Percentiles rank a stretch among this genome's conserved stretches.
Evolutionary conservation across 129 eudicot species (phyloP).

Genomic region (Chrysanthemum makinoi): DNA sequence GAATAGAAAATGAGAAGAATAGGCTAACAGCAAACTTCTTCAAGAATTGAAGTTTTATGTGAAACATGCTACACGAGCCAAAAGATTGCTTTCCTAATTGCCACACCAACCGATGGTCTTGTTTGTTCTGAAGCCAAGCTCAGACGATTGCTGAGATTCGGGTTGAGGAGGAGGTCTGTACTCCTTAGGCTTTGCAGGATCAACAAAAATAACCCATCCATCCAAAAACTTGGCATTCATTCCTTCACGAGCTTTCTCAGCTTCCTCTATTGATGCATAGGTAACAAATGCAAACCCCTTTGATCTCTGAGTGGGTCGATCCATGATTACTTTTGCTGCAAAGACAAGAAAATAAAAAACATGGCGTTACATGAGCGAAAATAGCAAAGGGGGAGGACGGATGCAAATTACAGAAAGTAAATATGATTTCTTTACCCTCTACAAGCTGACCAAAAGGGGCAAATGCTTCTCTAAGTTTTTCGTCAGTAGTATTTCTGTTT

Average conservation of each 20-base stretch:
- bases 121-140: constrained; percentile 59
- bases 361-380: background rate
- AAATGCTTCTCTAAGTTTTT: constrained; percentile 68
- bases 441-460: constrained; percentile 70
- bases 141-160: constrained; percentile 42
- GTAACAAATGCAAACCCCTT: constrained; percentile 92
- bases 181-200: constrained; percentile 85
- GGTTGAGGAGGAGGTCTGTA: constrained; percentile 50
- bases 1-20: background rate
- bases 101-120: constrained; percentile 96
- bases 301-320: constrained; percentile 76
- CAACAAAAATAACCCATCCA: constrained; percentile 98
- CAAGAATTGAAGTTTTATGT: constrained; percentile 16
- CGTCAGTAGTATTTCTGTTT: constrained; percentile 77
- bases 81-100: constrained; percentile 11
- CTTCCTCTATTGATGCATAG: constrained; percentile 79
- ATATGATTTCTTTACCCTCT: constrained; percentile 49
- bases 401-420: background rate
- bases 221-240: constrained; percentile 90
- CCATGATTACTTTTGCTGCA: constrained; percentile 80
- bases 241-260: constrained; percentile 84
- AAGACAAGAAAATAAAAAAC: background rate
- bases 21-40: background rate
- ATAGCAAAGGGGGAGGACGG: background rate
- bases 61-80: background rate